These are phyloP conservation scores for Exophiala spinifera DNA, from an alignment of 2,329 filamentous ascomycete species.

Conservation along the genomic window DNA sequence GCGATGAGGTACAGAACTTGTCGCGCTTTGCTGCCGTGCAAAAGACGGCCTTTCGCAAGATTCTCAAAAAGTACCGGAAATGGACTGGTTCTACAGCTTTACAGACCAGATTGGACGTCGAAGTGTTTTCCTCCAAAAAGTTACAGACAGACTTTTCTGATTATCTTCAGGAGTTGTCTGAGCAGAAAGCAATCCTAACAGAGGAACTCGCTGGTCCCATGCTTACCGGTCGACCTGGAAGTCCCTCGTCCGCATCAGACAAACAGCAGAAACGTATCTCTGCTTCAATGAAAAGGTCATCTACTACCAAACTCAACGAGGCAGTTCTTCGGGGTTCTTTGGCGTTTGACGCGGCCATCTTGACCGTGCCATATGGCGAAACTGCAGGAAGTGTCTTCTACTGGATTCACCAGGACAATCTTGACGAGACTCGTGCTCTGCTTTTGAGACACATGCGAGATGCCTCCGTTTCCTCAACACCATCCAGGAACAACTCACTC, in stretches of 20 bases:
- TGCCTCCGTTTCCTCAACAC: constrained; percentile 16
- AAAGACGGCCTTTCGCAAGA: constrained; percentile 73
- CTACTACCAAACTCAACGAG: constrained; percentile 35
- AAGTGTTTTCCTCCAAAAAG: constrained; percentile 50
- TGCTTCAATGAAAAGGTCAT: constrained; percentile 18
- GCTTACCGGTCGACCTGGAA: constrained; percentile 13
- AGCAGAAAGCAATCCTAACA: constrained; percentile 17
- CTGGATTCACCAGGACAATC: constrained; percentile 54
- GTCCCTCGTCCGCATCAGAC: background rate
- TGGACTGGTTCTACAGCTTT: constrained; percentile 73
- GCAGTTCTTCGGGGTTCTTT: constrained; percentile 41
- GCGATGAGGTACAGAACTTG: constrained; percentile 68
- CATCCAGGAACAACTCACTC: constrained; percentile 23
- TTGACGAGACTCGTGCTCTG: constrained; percentile 53
- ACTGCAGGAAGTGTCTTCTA: constrained; percentile 49
- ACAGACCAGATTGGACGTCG: constrained; percentile 62
- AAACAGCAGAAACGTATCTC: constrained; percentile 14
- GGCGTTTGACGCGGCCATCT: constrained; percentile 51
- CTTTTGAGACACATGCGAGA: constrained; percentile 50
- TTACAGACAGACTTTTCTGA: constrained; percentile 25
- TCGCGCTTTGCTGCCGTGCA: constrained; percentile 72
- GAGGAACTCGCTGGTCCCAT: constrained; percentile 21
- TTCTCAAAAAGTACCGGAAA: constrained; percentile 84
- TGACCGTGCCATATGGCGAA: constrained; percentile 46
- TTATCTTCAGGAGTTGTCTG: constrained; percentile 23